A percentile compares a stretch with the other conserved stretches of the same genome.
phyloP scores from a whole-genome alignment of 2,329 filamentous ascomycete species.

The Rhexocercosporidium sp. region DNA sequence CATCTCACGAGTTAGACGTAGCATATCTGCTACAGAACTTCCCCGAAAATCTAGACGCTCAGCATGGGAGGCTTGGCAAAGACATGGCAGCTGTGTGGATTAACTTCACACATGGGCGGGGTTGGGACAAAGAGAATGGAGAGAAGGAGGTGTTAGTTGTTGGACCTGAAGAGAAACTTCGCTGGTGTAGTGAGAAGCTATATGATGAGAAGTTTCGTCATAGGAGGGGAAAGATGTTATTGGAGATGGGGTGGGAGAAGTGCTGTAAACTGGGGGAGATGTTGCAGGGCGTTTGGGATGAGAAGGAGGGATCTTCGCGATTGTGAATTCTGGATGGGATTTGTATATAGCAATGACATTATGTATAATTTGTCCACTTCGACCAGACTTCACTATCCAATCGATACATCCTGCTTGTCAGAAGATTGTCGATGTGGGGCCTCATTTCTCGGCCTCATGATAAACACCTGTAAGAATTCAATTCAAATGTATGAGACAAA shows the following conservation, averaged over 20 bases:
- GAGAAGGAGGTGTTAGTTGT: slow-evolving; percentile 19
- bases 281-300: slow-evolving; percentile 25
- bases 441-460: too few species aligned
- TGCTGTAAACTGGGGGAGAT: slow-evolving; percentile 27
- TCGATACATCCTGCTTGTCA: too few species aligned
- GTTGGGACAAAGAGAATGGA: slow-evolving; percentile 7
- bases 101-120: slow-evolving; percentile 18
- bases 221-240: slow-evolving; percentile 19
- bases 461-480: too few species aligned
- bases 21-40: slow-evolving; percentile 25
- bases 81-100: slow-evolving; percentile 22
- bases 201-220: slow-evolving; percentile 19
- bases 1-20: slow-evolving; percentile 30
- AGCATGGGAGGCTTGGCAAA: slow-evolving; percentile 13
- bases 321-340: neutral
- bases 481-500: too few species aligned
- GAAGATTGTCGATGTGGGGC: neutral
- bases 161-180: slow-evolving; percentile 21
- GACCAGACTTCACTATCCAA: too few species aligned
- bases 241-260: slow-evolving; percentile 26
- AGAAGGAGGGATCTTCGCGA: neutral
- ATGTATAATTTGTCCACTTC: too few species aligned
- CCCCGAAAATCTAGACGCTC: neutral
- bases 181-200: neutral
- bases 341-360: too few species aligned